Evolutionary conservation across 2,329 filamentous ascomycete species (phyloP), one percentile per base, ranked within the genome.

Genomic region (Pyrenophora seminiperda): DNA sequence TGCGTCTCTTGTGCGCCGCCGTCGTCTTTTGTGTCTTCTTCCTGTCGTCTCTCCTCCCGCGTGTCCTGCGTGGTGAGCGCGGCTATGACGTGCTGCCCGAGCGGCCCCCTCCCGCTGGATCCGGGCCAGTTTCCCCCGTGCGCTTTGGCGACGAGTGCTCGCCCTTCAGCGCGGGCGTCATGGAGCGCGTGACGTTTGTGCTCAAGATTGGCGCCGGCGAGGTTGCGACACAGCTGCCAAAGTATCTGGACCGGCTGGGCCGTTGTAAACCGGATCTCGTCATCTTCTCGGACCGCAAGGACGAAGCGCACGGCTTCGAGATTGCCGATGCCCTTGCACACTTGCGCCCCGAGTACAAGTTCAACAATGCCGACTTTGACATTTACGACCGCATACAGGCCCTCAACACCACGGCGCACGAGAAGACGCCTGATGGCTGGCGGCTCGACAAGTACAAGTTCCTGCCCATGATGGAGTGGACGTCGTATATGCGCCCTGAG

Each of bases 191-290:
- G 19, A 77, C 83, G 13, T 75, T 85, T 10, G 75, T 83, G 14
- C 73, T 85, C 56, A 81, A 82, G 58, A 83, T 83, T 4, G 82
- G 82, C 38, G 80, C 81, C 5, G 82, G 80, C 13, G 82, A 85
- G 63, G 76, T 80, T 7, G 70, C 74, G 37, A 78, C 79, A 15
- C 81, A 83, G 65, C 75, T 85, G n/a, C 81, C 82, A 2, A 67
- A 76, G 5, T 82, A 84, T 61, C 76, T 83, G 54, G 67, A 76
- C 50, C 82, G 81, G 1, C 81, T 81, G 2, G 73, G 83, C 36
- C 75, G 75, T 59, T 85, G 82, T 70, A 76, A 82, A 45, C 78
- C 78, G 40, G 72, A 84, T 65, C 78, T 79, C 41, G 75, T 80
- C 22, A 76, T 85, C 60, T 84, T 83, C 69, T 85, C 83, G 31